Conservation (phyloP, 2,329 filamentous ascomycete genomes). For the Sporothrix humicola region DNA sequence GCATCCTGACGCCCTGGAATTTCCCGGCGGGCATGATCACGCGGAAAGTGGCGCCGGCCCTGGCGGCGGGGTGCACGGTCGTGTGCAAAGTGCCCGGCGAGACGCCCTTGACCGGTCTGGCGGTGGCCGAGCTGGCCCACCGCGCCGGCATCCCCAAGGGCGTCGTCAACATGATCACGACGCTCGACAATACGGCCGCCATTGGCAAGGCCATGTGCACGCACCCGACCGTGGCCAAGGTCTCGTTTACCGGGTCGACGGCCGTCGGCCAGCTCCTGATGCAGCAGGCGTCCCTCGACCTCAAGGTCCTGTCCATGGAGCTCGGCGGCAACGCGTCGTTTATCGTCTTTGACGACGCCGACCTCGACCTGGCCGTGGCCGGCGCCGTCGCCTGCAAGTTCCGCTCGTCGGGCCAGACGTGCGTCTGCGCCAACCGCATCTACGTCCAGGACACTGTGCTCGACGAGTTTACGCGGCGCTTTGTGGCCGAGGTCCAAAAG, state of each 20-base stretch:
- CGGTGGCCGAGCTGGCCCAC: constrained; percentile 69
- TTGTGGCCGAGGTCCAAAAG: constrained; percentile 42
- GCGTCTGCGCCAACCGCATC: constrained; percentile 68
- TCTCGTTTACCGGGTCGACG: constrained; percentile 77
- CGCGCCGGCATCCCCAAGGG: constrained; percentile 77
- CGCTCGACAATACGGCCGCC: constrained; percentile 50
- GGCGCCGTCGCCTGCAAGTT: constrained; percentile 46
- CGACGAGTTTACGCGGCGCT: constrained; percentile 59
- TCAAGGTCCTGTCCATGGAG: constrained; percentile 74
- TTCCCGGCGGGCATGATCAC: constrained; percentile 69
- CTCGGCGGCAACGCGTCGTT: constrained; percentile 69
- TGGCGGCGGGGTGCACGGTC: constrained; percentile 76
- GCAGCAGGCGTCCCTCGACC: constrained; percentile 62
- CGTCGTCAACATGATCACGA: constrained; percentile 61
- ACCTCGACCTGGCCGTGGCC: constrained; percentile 62
- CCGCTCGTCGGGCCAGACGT: constrained; percentile 65
- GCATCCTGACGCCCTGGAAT: constrained; percentile 87
- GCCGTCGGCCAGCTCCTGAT: constrained; percentile 70
- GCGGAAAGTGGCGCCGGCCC: constrained; percentile 50
- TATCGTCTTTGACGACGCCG: constrained; percentile 70
- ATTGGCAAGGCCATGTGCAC: constrained; percentile 53
- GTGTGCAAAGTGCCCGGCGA: constrained; percentile 73
- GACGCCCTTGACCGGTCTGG: constrained; percentile 73
- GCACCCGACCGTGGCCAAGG: constrained; percentile 58
- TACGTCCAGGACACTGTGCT: constrained; percentile 67